These are phyloP conservation scores for Stereum hirsutum DNA, from an alignment of 1,284 basidiomycete genomes.

Conservation along the genomic window DNA sequence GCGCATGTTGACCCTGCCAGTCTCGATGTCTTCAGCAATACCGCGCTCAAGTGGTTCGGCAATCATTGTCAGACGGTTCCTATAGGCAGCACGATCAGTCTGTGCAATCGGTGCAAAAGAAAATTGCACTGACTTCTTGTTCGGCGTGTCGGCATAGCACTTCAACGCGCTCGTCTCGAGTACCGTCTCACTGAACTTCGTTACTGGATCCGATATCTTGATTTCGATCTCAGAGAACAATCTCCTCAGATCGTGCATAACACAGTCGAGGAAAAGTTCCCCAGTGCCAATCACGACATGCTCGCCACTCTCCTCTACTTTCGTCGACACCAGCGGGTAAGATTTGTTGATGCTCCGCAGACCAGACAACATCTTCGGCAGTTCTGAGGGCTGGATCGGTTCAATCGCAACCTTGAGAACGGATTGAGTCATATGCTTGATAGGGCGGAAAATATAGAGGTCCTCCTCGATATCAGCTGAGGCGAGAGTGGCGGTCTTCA, in stretches of 20 bases:
- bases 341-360: slow-evolving; percentile 96
- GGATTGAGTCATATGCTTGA: slow-evolving; percentile 94
- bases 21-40: slow-evolving; percentile 90
- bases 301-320: slow-evolving; percentile 98
- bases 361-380: slow-evolving; percentile 98
- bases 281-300: slow-evolving; percentile 97
- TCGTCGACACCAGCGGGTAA: slow-evolving; percentile 90
- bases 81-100: slow-evolving; percentile 22
- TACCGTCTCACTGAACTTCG: slow-evolving; percentile 97
- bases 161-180: slow-evolving; percentile 97
- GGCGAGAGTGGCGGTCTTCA: slow-evolving; percentile 90
- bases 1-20: slow-evolving; percentile 83
- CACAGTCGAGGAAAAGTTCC: slow-evolving; percentile 94
- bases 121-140: slow-evolving; percentile 73
- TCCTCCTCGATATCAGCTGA: slow-evolving; percentile 70
- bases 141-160: slow-evolving; percentile 98
- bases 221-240: slow-evolving; percentile 98
- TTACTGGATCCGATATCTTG: slow-evolving; percentile 98
- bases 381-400: slow-evolving; percentile 93
- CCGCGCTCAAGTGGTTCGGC: slow-evolving; percentile 92
- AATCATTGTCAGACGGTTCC: slow-evolving; percentile 97
- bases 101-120: slow-evolving; percentile 2
- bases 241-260: slow-evolving; percentile 91
- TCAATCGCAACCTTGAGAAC: slow-evolving; percentile 99
- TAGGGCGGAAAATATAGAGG: slow-evolving; percentile 88